phyloP scores from a whole-genome alignment of 805 yeast genomes.

The Candida hungchunana region DNA sequence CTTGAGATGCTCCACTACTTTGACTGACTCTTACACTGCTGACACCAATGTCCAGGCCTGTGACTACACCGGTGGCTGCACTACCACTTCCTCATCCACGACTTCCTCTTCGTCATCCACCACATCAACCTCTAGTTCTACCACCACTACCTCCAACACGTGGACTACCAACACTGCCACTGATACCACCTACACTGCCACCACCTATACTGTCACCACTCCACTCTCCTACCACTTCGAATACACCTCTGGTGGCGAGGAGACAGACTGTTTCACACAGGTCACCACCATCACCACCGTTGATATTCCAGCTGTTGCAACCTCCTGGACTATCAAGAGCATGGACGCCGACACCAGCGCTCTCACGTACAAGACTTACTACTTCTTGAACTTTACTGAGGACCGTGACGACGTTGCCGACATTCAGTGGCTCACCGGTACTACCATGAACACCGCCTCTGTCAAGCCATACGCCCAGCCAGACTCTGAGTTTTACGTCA shows the following conservation, averaged over 20 bases:
- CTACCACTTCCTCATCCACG: slow-evolving; percentile 13
- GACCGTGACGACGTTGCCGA: slow-evolving; percentile 17
- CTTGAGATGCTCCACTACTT: no score
- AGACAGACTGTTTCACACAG: slow-evolving; percentile 14
- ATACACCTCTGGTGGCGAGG: slow-evolving; percentile 9
- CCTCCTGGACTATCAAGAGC: slow-evolving; percentile 10
- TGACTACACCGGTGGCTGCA: slow-evolving; percentile 6
- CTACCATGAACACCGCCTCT: not conserved
- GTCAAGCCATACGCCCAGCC: no score
- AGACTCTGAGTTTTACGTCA: slow-evolving; percentile 14
- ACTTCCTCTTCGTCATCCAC: no score
- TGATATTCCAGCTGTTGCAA: slow-evolving; percentile 3
- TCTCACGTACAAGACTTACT: slow-evolving; percentile 8
- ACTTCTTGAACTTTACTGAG: slow-evolving; percentile 17
- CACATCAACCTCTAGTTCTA: no score
- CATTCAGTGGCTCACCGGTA: slow-evolving; percentile 13
- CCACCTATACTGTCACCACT: slow-evolving; percentile 16
- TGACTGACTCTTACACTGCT: slow-evolving; percentile 8
- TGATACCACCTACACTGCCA: slow-evolving; percentile 5
- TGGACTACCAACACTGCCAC: slow-evolving; percentile 11
- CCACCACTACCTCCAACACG: no score
- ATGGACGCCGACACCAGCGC: not conserved
- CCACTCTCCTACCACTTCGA: slow-evolving; percentile 6
- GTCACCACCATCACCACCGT: slow-evolving; percentile 2
- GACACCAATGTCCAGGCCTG: slow-evolving; percentile 4